Base-by-base conservation (phyloP, 148 eudicot species). In the Vaccinium macrocarpon region DNA sequence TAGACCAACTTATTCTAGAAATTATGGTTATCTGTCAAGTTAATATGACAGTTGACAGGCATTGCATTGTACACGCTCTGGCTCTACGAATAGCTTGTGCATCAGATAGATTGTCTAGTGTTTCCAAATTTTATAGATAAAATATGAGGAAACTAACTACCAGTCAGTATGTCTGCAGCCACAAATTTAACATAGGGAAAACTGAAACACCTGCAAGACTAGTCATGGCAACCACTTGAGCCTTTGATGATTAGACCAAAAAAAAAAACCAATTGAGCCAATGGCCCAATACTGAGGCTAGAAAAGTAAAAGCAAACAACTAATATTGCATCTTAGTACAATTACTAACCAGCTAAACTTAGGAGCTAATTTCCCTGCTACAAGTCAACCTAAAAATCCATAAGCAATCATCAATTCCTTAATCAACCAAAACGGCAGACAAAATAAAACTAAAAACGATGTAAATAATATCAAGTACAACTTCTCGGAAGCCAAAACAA, bases 331-430 rank as follows among this genome's bases (percentile, higher is more conserved):
- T 46, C 56, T 62, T 81, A 79, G 23, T 5, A 55, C 48, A 57
- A 8, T 35, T 35, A 57, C 29, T 35, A 81, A 27, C 57, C 32
- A 81, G 66, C 57, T 66, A 70, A 50, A 0, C 0, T 42, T 27
- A 49, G 15, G 62, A 82, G 61, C 77, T 70, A 52, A 32, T 27
- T 82, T 29, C 59, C 9, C 61, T 27, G 48, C 49, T 18, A 51
- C 49, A 70, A 82, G 46, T 81, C 83, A 81, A 81, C 56, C 83
- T 50, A 66, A 82, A 70, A 16, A 50, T 50, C 77, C 84, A 50
- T 51, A 29, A 49, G 7, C 49, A 81, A 81, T 15, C 35, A 66
- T 48, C 76, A 81, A 49, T 6, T 49, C 42, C 50, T 23, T 12
- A 81, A 66, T 81, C 76, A 66, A 81, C 19, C 35, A 48, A 14